Conservation (phyloP, 23 red algal genomes). For the Pyropia haitanensis region DNA sequence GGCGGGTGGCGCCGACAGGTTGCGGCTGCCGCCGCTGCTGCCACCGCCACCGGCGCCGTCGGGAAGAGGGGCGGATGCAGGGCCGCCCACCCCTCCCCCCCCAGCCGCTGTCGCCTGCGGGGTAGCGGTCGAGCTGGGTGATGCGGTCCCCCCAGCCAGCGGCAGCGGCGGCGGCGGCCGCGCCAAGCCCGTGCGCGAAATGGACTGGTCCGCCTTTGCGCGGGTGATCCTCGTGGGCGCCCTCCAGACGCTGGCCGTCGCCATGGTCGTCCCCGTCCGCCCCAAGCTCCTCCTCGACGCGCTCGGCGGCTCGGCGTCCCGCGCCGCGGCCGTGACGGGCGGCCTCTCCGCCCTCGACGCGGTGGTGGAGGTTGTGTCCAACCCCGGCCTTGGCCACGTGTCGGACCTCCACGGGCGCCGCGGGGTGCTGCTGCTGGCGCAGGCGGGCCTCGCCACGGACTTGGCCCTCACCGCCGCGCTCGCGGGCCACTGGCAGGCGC, state of each 20-base stretch:
- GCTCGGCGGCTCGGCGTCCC: conserved; percentile 9
- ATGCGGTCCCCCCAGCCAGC: no score
- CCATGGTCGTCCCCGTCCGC: conserved; percentile 37
- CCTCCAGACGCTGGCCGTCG: conserved; percentile 4
- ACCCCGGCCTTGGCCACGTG: conserved; percentile 28
- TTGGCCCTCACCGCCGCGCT: conserved; percentile 24
- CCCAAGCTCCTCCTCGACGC: conserved; percentile 54
- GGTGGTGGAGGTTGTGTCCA: conserved; percentile 29
- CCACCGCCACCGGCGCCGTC: no score
- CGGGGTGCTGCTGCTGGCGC: conserved; percentile 28
- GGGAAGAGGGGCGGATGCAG: no score
- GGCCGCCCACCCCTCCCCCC: no score
- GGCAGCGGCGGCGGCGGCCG: no score
- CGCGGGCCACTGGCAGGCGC: conserved; percentile 1
- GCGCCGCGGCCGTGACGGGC: conserved; percentile 22
- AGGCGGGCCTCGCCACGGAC: conserved; percentile 26
- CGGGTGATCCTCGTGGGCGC: no score
- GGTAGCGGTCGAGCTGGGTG: no score
- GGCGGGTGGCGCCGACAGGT: no score
- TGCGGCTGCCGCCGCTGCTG: no score
- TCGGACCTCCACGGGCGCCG: conserved; percentile 46
- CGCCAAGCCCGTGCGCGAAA: no score
- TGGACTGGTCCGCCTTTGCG: no score
- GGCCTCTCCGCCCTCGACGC: conserved; percentile 19
- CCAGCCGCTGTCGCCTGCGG: no score